A percentile compares a stretch with the other conserved stretches of the same genome.
These are phyloP conservation scores for Dactylellina cionopaga DNA, from an alignment of 2,329 filamentous ascomycete species.

Conservation along the genomic window DNA sequence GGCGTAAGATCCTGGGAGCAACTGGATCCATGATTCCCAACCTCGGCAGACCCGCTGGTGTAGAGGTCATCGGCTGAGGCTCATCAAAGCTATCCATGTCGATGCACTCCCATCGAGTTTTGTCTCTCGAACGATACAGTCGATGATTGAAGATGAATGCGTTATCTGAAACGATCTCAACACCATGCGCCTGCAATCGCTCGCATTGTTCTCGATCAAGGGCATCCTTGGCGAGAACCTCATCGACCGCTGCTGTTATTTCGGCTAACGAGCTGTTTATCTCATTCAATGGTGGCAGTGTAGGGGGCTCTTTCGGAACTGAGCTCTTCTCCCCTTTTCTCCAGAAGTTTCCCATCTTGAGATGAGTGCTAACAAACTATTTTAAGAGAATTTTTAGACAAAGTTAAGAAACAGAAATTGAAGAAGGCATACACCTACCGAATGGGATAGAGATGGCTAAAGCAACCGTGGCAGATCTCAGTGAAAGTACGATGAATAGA, in stretches of 20 bases:
- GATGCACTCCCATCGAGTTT: slow-evolving; percentile 18
- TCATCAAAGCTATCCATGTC: background rate
- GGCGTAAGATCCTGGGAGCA: too few species aligned
- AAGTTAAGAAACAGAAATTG: too few species aligned
- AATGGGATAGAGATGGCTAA: too few species aligned
- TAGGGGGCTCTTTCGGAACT: background rate
- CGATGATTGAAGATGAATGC: slow-evolving; percentile 15
- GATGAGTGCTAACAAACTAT: too few species aligned
- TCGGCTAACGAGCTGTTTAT: background rate
- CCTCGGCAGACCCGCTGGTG: background rate
- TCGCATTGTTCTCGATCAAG: slow-evolving; percentile 3
- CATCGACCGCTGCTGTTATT: slow-evolving; percentile 10
- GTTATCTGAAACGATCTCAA: slow-evolving; percentile 3
- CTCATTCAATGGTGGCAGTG: slow-evolving; percentile 1
- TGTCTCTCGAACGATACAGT: slow-evolving; percentile 16
- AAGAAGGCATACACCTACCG: too few species aligned
- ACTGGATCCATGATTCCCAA: too few species aligned
- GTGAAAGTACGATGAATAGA: too few species aligned
- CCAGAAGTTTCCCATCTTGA: slow-evolving; percentile 11
- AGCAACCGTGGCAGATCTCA: too few species aligned
- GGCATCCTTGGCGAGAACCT: slow-evolving; percentile 9
- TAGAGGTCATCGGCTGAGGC: background rate
- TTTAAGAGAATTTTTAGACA: too few species aligned
- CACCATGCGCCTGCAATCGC: background rate
- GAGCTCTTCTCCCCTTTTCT: slow-evolving; percentile 2